A percentile compares a stretch with the other conserved stretches of the same genome.
phyloP scores from a whole-genome alignment of 2,329 filamentous ascomycete genomes.

The Dryadomyces quercus-mongolicae region DNA sequence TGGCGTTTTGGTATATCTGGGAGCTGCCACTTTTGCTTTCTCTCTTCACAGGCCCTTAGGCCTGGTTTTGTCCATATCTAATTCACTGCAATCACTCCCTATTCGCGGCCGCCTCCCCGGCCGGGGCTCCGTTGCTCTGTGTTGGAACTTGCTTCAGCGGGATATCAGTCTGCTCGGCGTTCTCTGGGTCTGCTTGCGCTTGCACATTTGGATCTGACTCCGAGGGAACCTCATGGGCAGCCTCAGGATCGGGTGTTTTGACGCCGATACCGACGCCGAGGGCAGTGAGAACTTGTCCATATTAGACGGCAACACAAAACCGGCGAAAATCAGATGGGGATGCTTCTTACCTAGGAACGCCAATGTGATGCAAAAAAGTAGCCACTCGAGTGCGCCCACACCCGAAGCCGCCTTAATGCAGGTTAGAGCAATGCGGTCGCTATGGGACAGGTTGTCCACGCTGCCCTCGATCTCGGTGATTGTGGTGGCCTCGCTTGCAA shows the following conservation, averaged over 20 bases:
- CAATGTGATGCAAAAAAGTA: slow-evolving; percentile 11
- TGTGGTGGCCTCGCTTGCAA: slow-evolving; percentile 10
- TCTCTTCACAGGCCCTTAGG: too few relatives aligned
- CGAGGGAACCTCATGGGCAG: too few relatives aligned
- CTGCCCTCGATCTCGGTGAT: slow-evolving; percentile 1
- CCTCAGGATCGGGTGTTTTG: neutral
- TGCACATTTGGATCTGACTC: neutral
- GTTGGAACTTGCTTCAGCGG: neutral
- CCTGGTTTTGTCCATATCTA: too few relatives aligned
- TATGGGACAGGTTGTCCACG: neutral
- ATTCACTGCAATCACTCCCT: too few relatives aligned
- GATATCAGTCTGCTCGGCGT: neutral
- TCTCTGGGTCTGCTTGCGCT: neutral
- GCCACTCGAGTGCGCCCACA: slow-evolving; percentile 12
- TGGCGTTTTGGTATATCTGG: too few relatives aligned
- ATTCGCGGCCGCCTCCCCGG: neutral
- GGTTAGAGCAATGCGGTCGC: slow-evolving; percentile 6
- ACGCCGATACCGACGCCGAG: neutral
- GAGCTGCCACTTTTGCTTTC: too few relatives aligned
- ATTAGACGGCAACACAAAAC: neutral
- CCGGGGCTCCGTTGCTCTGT: neutral
- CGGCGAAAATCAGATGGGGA: neutral
- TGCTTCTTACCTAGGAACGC: slow-evolving; percentile 8
- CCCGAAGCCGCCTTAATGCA: slow-evolving; percentile 13
- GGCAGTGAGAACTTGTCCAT: neutral